These are phyloP conservation scores for Salix koriyanagi DNA, from an alignment of 345 rosid genomes.

Conservation along the genomic window DNA sequence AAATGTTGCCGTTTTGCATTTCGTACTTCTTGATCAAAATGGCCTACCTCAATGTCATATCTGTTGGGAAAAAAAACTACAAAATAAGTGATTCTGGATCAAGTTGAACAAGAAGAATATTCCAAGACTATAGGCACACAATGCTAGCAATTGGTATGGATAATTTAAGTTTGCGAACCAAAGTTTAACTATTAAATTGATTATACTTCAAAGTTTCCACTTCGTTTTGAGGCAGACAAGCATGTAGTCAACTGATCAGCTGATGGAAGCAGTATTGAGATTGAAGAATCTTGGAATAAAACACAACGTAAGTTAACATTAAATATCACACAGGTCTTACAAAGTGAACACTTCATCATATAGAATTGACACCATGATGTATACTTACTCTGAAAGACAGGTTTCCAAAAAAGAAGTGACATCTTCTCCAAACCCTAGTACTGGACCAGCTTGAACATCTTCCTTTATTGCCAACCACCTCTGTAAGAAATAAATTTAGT, in stretches of 20 bases:
- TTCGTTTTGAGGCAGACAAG: no score
- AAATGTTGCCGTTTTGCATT: constrained; percentile 50
- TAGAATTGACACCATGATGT: no score
- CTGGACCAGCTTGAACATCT: constrained; percentile 31
- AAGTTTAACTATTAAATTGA: no score
- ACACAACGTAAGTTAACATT: neutral
- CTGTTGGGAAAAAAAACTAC: constrained; percentile 25
- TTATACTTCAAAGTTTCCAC: no score
- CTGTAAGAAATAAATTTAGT: constrained; percentile 5
- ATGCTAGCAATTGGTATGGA: neutral
- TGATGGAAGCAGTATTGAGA: neutral
- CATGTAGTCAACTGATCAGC: no score
- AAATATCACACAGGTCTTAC: neutral
- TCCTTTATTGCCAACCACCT: constrained; percentile 30
- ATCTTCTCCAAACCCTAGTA: constrained; percentile 28
- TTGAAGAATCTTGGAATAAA: neutral
- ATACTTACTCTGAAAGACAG: constrained; percentile 28
- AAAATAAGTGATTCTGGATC: neutral
- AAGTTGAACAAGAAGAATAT: neutral
- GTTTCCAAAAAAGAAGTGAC: constrained; percentile 25
- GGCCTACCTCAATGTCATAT: constrained; percentile 58
- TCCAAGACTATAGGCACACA: neutral
- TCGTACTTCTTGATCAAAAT: constrained; percentile 74
- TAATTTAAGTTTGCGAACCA: no score
- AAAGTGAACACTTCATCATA: no score